Evolutionary conservation across 2,329 filamentous ascomycete species (phyloP).

Genomic region (Pseudogymnoascus sp.): DNA sequence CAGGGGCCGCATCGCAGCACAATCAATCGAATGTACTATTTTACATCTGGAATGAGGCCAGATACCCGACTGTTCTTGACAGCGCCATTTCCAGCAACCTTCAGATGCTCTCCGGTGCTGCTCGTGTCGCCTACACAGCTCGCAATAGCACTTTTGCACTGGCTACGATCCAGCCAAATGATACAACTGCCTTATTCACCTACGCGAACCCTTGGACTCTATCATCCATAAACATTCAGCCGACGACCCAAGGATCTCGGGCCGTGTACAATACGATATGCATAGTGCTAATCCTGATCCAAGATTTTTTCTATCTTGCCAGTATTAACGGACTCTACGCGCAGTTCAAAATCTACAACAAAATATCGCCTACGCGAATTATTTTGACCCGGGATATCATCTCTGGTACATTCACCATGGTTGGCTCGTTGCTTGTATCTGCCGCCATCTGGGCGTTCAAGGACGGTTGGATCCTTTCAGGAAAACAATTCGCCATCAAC

Average conservation of each 20-base stretch:
- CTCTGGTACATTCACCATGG: constrained; percentile 19
- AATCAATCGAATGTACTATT: not conserved
- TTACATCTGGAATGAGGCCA: constrained; percentile 10
- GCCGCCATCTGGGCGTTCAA: constrained; percentile 40
- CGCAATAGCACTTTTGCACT: not conserved
- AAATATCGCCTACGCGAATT: constrained; percentile 16
- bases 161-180: not conserved
- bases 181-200: constrained; percentile 10
- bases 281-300: constrained; percentile 31
- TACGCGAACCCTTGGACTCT: constrained; percentile 31
- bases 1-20: not conserved
- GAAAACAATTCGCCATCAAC: constrained; percentile 53
- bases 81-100: not conserved
- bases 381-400: constrained; percentile 24
- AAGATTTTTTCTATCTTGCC: constrained; percentile 18
- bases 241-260: constrained; percentile 28
- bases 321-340: constrained; percentile 21
- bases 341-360: constrained; percentile 11
- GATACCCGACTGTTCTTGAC: not conserved
- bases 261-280: constrained; percentile 32
- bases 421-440: constrained; percentile 33
- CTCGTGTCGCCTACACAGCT: not conserved
- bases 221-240: constrained; percentile 25
- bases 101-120: not conserved
- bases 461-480: constrained; percentile 34